Evolutionary conservation across 2,329 filamentous ascomycete species (phyloP).

Genomic region (Talaromyces albobiverticillius): DNA sequence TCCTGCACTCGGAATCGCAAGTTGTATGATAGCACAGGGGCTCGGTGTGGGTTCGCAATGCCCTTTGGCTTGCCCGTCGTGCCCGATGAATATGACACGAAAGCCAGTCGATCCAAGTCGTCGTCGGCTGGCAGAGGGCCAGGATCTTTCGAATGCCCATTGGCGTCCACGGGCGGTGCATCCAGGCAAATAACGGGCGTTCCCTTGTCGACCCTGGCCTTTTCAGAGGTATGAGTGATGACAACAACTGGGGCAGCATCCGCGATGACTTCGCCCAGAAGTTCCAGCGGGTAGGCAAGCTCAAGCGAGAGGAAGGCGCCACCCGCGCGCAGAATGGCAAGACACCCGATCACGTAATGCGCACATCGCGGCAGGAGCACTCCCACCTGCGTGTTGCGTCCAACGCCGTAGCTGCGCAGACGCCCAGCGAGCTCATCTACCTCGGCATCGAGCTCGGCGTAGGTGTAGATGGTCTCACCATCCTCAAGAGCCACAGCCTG

Average conservation of each 20-base stretch:
- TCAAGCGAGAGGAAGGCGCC: constrained; percentile 79
- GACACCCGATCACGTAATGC: constrained; percentile 74
- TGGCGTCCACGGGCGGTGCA: constrained; percentile 21
- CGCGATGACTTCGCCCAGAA: constrained; percentile 72
- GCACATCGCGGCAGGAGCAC: constrained; percentile 73
- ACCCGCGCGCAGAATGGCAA: constrained; percentile 74
- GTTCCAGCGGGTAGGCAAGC: constrained; percentile 70
- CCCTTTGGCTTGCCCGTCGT: constrained; percentile 78
- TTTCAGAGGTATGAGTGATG: constrained; percentile 64
- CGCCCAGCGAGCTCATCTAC: constrained; percentile 63
- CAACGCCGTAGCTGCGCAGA: constrained; percentile 66
- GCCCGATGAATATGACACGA: constrained; percentile 78
- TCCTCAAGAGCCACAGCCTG: constrained; percentile 71
- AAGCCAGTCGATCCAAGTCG: constrained; percentile 71
- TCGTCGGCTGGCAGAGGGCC: constrained; percentile 58
- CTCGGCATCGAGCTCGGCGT: constrained; percentile 67
- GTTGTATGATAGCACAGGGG: constrained; percentile 71
- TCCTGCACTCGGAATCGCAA: constrained; percentile 69
- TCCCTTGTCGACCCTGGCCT: constrained; percentile 61
- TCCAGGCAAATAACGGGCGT: constrained; percentile 65
- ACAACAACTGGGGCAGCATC: constrained; percentile 71
- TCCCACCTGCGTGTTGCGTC: constrained; percentile 70
- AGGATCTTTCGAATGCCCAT: constrained; percentile 43
- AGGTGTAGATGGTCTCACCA: constrained; percentile 64
- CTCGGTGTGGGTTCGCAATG: constrained; percentile 74